Evolutionary conservation across 1,284 basidiomycete species (phyloP), one percentile per base, ranked within the genome.

Genomic region (Termitomyces sp.): DNA sequence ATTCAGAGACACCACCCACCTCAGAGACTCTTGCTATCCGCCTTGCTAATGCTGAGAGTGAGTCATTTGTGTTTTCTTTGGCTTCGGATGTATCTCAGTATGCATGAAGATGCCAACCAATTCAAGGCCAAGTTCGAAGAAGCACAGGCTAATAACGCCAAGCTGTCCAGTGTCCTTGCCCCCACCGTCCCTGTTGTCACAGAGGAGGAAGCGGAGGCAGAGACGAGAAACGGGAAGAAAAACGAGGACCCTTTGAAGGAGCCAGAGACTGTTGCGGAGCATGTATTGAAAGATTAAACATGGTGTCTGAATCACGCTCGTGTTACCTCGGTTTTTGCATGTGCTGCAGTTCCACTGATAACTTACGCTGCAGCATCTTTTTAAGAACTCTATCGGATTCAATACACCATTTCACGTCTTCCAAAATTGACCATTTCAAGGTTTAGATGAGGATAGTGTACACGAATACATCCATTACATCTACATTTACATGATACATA

Each of bases 21-120:
- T 74, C 94, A 21, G 96, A 98, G 77, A 98, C 96, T 19, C 85
- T 99, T 54, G 97, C 97, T 47, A 98, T 99, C 69, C 90, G 97
- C 58, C 99, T 99, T 68, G 96, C 93, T 61, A 99, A 98, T 76
- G 80, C 92, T 58, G 97, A 99, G 30, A 95, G 94, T 97, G 65
- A 73, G 93, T 79, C 17, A 10, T 38, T 5, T 40, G n/a, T 12
- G 21, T 26, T 21, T n/a, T n/a, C 17, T 55, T 9, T 39, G 43
- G 51, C 33, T 31, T 53, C 40, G 3, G 40, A 39, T 39, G 10
- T 38, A n/a, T 51, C 31, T 43, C 31, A 50, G 39, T 54, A 47
- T 15, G 54, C 24, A 53, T 62, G 49, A 62, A 97, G 94, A 95
- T 71, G 95, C 94, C 53, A 80, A 73, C 61, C 78, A 87, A 53